Conservation (phyloP, 2,329 filamentous ascomycete species). For the Fusarium agapanthi region DNA sequence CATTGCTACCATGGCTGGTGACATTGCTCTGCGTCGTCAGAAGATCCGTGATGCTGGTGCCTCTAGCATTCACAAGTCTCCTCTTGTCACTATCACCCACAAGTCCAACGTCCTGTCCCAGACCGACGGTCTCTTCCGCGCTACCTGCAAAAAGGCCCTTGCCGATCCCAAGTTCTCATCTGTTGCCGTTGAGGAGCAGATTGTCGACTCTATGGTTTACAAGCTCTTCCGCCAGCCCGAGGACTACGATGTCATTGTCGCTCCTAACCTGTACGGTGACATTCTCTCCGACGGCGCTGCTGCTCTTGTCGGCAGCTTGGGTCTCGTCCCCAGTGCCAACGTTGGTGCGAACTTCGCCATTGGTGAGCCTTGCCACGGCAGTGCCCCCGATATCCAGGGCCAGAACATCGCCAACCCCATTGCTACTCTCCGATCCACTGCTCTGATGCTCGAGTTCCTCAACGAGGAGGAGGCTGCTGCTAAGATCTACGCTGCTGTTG, state of each 20-base stretch:
- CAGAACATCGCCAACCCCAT: conserved; percentile 95
- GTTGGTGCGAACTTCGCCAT: conserved; percentile 95
- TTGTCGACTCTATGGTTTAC: conserved; percentile 99
- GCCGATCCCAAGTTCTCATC: conserved; percentile 68
- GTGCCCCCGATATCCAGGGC: conserved; percentile 94
- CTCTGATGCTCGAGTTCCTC: conserved; percentile 96
- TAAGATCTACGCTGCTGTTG: conserved; percentile 89
- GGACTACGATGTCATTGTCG: conserved; percentile 97
- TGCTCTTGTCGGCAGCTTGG: conserved; percentile 89
- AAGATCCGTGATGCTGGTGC: conserved; percentile 72
- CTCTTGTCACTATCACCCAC: conserved; percentile 95
- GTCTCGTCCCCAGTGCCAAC: conserved; percentile 93
- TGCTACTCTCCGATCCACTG: conserved; percentile 89
- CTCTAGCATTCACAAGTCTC: conserved; percentile 69
- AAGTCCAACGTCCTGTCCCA: conserved; percentile 98
- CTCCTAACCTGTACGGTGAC: conserved; percentile 96
- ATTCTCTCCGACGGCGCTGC: conserved; percentile 96
- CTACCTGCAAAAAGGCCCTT: conserved; percentile 78
- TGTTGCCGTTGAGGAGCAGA: conserved; percentile 90
- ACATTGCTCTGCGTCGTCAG: conserved; percentile 89
- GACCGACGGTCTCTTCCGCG: conserved; percentile 94
- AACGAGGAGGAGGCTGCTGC: conserved; percentile 87
- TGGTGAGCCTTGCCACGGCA: conserved; percentile 97
- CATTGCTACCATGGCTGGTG: conserved; percentile 92
- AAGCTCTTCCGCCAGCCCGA: conserved; percentile 97